Conservation (phyloP, 805 yeast species). For the Sporopachydermia quercuum region DNA sequence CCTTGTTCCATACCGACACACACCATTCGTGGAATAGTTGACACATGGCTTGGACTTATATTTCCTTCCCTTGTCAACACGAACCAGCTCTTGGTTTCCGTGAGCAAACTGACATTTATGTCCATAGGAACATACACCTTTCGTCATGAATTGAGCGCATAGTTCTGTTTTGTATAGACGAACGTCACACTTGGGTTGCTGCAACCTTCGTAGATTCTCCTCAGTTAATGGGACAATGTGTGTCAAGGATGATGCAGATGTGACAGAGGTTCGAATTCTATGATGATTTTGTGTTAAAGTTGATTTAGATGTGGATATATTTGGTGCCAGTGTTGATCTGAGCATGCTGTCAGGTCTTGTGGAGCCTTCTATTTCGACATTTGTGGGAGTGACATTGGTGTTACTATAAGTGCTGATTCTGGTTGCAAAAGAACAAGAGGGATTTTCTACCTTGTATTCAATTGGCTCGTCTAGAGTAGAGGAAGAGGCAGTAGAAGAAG, state of each 20-base stretch:
- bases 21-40: constrained; percentile 72
- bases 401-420: too few relatives aligned
- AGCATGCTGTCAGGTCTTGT: too few relatives aligned
- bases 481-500: too few relatives aligned
- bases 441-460: too few relatives aligned
- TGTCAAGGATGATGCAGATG: too few relatives aligned
- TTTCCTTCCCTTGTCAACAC: constrained; percentile 58
- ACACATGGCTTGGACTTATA: constrained; percentile 88
- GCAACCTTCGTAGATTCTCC: not conserved
- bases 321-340: too few relatives aligned
- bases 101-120: constrained; percentile 91
- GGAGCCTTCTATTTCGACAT: too few relatives aligned
- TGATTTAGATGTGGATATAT: too few relatives aligned
- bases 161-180: constrained; percentile 81
- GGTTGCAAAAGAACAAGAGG: too few relatives aligned
- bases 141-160: constrained; percentile 61
- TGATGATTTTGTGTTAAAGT: too few relatives aligned
- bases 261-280: too few relatives aligned
- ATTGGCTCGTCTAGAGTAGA: not conserved
- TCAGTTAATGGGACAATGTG: not conserved
- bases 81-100: constrained; percentile 63
- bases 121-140: constrained; percentile 74
- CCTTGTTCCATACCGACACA: constrained; percentile 78
- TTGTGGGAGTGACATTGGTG: too few relatives aligned
- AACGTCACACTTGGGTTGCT: constrained; percentile 28